Evolutionary conservation across 83 land plant genomes (phyloP), one percentile per base, ranked within the genome.

Genomic region (Diphasiastrum complanatum): DNA sequence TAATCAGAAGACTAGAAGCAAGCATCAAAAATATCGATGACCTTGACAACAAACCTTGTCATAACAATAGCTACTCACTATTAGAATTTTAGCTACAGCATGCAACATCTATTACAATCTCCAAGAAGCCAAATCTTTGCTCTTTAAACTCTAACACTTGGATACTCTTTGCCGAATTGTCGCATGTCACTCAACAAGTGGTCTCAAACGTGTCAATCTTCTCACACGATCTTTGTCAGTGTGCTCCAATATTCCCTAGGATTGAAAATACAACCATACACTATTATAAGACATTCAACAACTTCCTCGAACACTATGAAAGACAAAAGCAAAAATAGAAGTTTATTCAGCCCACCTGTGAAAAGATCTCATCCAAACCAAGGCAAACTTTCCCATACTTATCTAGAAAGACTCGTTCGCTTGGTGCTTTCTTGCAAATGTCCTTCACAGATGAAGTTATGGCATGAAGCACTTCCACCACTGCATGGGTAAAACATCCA

Each of bases 381-480:
- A 92, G 61, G 64, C 91, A 92, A n/a, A 92, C 80, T 76, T 70
- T 92, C 46, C 98, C 98, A 68, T 92, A 92, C 67, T 88, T 85
- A 58, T 92, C 98, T 16, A 92, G 78, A 67, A 92, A 92, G 34
- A 81, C 59, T 49, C 96, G 95, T 66, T 92, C 98, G 28, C 82
- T 85, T 26, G 95, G 95, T 45, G 80, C 77, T 53, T 88, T 92
- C 52, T 85, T 80, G 67, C 98, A 92, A 4, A 77, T 86, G 70
- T 92, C 98, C 67, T 85, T 92, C 40, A 92, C 79, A 11, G 88
- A 74, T 27, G 96, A 79, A 5, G 91, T 92, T 27, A 92, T 80
- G 20, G 76, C 83, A 77, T 81, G 83, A 22, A 92, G 78, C 37
- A 85, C 98, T 71, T 92, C 98, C 61, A 86, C 66, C 81, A 92